These are phyloP conservation scores for Xylaria sp. DNA, from an alignment of 2,329 filamentous ascomycete genomes.

Conservation along the genomic window DNA sequence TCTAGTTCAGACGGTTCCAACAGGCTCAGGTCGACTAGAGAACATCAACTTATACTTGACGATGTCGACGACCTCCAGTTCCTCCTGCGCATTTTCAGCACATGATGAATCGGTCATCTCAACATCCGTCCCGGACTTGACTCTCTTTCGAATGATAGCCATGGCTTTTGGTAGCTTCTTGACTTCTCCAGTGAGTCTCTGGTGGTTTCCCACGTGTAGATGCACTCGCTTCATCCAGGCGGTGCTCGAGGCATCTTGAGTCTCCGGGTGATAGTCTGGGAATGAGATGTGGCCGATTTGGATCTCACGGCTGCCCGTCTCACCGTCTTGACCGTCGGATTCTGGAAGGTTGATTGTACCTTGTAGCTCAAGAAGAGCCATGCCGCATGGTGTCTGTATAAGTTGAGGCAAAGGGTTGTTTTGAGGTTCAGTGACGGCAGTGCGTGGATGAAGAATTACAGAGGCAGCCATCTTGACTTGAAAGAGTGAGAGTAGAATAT, in stretches of 20 bases:
- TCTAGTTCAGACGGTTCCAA: constrained; percentile 45
- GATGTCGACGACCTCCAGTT: constrained; percentile 80
- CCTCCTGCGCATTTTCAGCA: constrained; percentile 35
- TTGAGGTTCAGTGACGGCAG: constrained; percentile 21
- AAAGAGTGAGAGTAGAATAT: too few relatives aligned
- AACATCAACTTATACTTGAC: constrained; percentile 85
- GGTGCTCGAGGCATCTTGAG: constrained; percentile 46
- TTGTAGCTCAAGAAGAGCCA: constrained; percentile 89
- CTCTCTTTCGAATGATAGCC: constrained; percentile 65
- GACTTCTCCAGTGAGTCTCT: constrained; percentile 82
- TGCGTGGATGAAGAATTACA: constrained; percentile 39
- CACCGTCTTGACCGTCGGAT: constrained; percentile 29
- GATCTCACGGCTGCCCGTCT: constrained; percentile 37
- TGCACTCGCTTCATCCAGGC: constrained; percentile 89
- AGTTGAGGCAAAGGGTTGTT: constrained; percentile 66
- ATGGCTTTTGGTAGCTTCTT: constrained; percentile 77
- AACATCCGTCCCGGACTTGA: constrained; percentile 36
- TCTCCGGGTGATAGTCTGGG: constrained; percentile 61
- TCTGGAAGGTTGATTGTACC: constrained; percentile 75
- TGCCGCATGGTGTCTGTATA: constrained; percentile 80
- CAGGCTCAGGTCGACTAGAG: constrained; percentile 76
- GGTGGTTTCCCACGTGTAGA: constrained; percentile 81
- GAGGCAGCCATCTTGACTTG: constrained; percentile 30
- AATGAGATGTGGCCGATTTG: constrained; percentile 71
- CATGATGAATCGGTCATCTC: constrained; percentile 39